Base-by-base conservation (phyloP, 352 stramenopile species). In the Phytophthora sansomeana region DNA sequence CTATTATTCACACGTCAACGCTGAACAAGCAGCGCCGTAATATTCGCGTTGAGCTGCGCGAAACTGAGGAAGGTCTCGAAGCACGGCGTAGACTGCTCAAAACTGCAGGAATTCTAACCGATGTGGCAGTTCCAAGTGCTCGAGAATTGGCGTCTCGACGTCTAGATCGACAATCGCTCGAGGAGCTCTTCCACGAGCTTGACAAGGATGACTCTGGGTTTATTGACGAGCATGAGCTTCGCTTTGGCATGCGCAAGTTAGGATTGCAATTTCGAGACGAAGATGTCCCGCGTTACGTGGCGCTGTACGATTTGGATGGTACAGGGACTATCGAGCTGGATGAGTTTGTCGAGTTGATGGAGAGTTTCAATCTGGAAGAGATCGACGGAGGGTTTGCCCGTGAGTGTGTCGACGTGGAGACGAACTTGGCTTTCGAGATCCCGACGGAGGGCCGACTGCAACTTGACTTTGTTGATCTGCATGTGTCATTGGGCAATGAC, bases 271-370 rank as follows among this genome's bases (percentile, higher is more conserved):
- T 88, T 50, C 79, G 77, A 4, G 78, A 90, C n/a, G 83, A 90
- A 17, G 83, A 94, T 44, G 71, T 91, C 8, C 66, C 78, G 16
- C 82, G 81, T 1, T 87, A 80, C 47, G 84, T 94, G 14, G 75
- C 82, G 28, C 73, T 89, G 38, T 92, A 92, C 42, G 86, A 94
- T 64, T 67, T 94, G 1, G 84, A 92, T 39, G 81, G 74, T 41
- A 89, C 86, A 0, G 80, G 86, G 16, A 90, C 74, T 7, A 89
- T 92, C 52, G 86, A 94, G 51, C 24, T 92, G 8, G 81, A 92
- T 21, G 86, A 94, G 67, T 94, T 92, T 56, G 63, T 89, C 11
- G 86, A 94, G 55, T 73, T 92, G 21, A 90, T 94, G 75, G 72
- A 63, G n/a, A 87, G 80, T 49, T 85, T 92, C 39, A 83, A 86